Evolutionary conservation across 768 basidiomycete species (phyloP).

Genomic region (Amanita rimosa): DNA sequence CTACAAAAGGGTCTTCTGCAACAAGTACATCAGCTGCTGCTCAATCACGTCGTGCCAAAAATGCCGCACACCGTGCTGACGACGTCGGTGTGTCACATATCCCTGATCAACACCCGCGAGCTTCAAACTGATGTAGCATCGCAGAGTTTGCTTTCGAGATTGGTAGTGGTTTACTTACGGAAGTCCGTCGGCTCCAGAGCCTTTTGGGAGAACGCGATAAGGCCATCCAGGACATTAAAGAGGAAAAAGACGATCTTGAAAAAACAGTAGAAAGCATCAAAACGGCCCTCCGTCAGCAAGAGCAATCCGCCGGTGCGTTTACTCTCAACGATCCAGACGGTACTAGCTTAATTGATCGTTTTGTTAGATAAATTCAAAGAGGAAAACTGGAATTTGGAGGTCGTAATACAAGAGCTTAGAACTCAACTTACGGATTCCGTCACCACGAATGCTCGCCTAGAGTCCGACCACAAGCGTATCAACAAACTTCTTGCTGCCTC

Average conservation of each 20-base stretch:
- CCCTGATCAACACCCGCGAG: neutral
- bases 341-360: constrained; percentile 6
- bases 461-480: constrained; percentile 75
- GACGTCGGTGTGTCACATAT: constrained; percentile 60
- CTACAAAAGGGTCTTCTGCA: constrained; percentile 33
- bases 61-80: constrained; percentile 82
- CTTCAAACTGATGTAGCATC: constrained; percentile 12
- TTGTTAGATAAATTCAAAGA: constrained; percentile 85
- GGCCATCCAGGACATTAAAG: constrained; percentile 81
- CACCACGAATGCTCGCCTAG: constrained; percentile 53
- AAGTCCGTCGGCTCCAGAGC: constrained; percentile 85
- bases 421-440: constrained; percentile 58
- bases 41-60: constrained; percentile 83
- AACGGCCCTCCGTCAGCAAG: constrained; percentile 66
- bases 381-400: constrained; percentile 98
- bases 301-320: constrained; percentile 63
- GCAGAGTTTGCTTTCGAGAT: constrained; percentile 98
- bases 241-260: constrained; percentile 86
- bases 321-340: constrained; percentile 2
- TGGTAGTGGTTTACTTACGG: constrained; percentile 81
- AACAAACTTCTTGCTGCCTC: constrained; percentile 61
- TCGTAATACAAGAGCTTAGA: constrained; percentile 79
- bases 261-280: constrained; percentile 66
- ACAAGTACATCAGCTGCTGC: constrained; percentile 56
- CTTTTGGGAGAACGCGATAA: constrained; percentile 89